Evolutionary conservation across 2,329 filamentous ascomycete species (phyloP).

Genomic region (Cladosporium colombiae): DNA sequence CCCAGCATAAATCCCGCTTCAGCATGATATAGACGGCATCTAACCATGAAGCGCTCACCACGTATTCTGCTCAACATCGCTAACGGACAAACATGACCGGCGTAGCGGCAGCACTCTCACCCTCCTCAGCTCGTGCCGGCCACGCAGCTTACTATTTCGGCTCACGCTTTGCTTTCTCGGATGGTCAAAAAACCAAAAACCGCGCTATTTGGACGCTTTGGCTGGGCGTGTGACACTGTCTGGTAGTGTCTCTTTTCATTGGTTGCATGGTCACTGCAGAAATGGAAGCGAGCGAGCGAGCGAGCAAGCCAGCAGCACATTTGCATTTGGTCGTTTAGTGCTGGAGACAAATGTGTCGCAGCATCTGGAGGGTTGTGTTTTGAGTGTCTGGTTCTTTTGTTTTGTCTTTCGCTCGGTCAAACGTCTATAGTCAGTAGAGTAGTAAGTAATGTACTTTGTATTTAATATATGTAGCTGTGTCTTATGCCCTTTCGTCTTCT

Average conservation of each 20-base stretch:
- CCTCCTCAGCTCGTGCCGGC: background rate
- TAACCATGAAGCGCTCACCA: background rate
- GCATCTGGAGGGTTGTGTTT: background rate
- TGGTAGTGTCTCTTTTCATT: background rate
- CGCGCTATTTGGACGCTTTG: background rate
- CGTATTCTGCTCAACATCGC: background rate
- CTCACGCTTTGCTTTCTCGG: background rate
- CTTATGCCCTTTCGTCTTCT: background rate
- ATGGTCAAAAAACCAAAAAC: background rate
- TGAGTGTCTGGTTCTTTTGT: background rate
- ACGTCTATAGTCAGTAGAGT: background rate
- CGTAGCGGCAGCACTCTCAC: background rate
- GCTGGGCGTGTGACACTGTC: background rate
- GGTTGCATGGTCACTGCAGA: background rate
- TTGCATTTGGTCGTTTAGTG: background rate
- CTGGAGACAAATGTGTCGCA: background rate
- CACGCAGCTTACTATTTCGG: constrained; percentile 4
- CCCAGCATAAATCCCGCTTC: background rate
- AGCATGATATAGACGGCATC: background rate
- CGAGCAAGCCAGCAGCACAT: background rate
- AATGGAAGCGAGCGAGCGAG: too few relatives aligned
- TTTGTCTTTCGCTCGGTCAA: background rate
- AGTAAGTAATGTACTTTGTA: constrained; percentile 5
- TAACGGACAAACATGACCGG: background rate
- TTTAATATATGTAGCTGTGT: background rate